These are phyloP conservation scores for Phytophthora rubi DNA, from an alignment of 352 stramenopile genomes.

Conservation along the genomic window DNA sequence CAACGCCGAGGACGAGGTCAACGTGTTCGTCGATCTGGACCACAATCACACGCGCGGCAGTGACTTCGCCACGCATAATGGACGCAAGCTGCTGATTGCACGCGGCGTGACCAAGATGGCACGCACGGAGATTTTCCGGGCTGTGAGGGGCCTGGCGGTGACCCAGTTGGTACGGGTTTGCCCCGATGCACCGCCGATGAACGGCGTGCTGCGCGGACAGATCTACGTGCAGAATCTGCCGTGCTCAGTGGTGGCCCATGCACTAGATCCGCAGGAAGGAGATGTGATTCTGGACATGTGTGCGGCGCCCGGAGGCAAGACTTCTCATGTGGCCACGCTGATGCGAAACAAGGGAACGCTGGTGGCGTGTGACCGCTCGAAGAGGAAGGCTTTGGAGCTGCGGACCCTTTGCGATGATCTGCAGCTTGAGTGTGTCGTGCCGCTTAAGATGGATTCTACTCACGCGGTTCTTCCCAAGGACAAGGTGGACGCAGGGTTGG, in stretches of 20 bases:
- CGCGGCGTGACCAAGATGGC: conserved; percentile 75
- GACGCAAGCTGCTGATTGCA: conserved; percentile 83
- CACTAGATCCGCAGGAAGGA: conserved; percentile 79
- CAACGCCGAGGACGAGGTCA: conserved; percentile 75
- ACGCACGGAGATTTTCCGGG: conserved; percentile 82
- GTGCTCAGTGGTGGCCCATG: conserved; percentile 91
- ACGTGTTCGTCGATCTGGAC: conserved; percentile 88
- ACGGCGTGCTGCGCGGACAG: conserved; percentile 77
- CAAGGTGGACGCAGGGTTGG: conserved; percentile 27
- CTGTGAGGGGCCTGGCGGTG: conserved; percentile 67
- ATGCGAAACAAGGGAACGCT: conserved; percentile 90
- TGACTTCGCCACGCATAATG: conserved; percentile 70
- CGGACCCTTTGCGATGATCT: conserved; percentile 80
- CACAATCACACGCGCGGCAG: conserved; percentile 78
- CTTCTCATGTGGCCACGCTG: conserved; percentile 92
- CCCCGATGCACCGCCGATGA: conserved; percentile 87
- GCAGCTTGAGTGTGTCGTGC: conserved; percentile 60
- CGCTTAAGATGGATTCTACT: conserved; percentile 88
- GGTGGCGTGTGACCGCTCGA: conserved; percentile 92
- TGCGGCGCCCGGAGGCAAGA: conserved; percentile 93
- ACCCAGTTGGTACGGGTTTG: conserved; percentile 76
- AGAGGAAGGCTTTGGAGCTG: conserved; percentile 85
- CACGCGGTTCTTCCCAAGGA: conserved; percentile 76
- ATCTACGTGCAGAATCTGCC: conserved; percentile 96
- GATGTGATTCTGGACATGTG: conserved; percentile 96